Evolutionary conservation across 2,329 filamentous ascomycete genomes (phyloP), one percentile per base, ranked within the genome.

Genomic region (Calonectria leucothoes): DNA sequence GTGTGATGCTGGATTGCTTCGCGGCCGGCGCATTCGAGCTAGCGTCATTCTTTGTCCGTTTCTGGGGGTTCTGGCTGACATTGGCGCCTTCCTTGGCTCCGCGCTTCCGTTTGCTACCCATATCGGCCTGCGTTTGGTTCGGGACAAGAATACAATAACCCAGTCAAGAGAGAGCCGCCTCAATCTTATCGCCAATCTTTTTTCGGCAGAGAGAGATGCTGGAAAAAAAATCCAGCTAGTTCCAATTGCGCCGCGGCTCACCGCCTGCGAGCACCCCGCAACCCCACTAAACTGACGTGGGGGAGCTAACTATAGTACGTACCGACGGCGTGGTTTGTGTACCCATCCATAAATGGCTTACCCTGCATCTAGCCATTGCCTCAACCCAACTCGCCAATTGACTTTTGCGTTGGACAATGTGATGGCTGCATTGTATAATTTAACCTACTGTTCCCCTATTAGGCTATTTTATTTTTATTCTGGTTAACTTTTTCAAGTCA

Each of bases 21-120:
- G 76, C 70, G 31, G 74, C 49, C 6, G 78, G 74, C 57, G 75
- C 72, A 66, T 77, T 68, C 20, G 77, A n/a, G 17, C 76, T 74
- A n/a, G 66, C 59, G 31, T 81, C 76, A 48, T 79, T 82, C 71
- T 84, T 85, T 59, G 78, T 79, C 66, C 81, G 82, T 69, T 85
- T 85, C 31, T 78, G 76, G 14, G 78, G 74, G n/a, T 79, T 80
- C 42, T 75, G 66, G 25, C 73, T 71, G 17, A 74, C 51, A 70
- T 81, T 80, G 59, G 82, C 66, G 72, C 79, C 80, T 33, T 81
- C 81, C 63, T 84, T 84, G 66, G 80, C 74, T 59, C 78, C 80
- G 67, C 83, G 80, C 78, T 85, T 85, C 70, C 83, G 76, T 78
- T 85, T 85, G 64, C 77, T 81, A 27, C 79, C 83, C 83, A 84